Base-by-base conservation (phyloP, 371 early-diverging fungal genomes). In the Mucor piriformis region DNA sequence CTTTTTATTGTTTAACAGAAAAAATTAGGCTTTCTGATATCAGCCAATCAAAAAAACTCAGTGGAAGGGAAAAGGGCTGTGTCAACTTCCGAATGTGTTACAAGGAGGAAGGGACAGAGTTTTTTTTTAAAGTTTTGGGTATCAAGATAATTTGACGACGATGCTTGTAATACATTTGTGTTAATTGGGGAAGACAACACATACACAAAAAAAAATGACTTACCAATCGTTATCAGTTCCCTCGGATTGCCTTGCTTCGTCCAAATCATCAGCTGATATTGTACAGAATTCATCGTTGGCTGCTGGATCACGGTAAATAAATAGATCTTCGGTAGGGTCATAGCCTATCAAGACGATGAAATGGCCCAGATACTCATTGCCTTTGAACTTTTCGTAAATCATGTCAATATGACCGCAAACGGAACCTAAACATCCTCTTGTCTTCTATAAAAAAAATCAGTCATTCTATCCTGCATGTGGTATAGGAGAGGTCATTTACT, bases 171-270 rank as follows among this genome's bases (percentile, higher is more conserved):
- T n/a, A n/a, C n/a, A n/a, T n/a, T n/a, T n/a, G n/a, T n/a, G n/a
- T n/a, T n/a, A n/a, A n/a, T n/a, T n/a, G n/a, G n/a, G 46, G 12
- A 8, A 46, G 18, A 18, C n/a, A 18, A 42, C 8, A 18, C 18
- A 42, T 3, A 42, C 8, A 18, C 8, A 18, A 15, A 24, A 16
- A 15, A 24, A 24, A 37, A 21, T 3, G n/a, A 25, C 29, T 42
- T 75, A 85, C 86, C 83, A 85, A 57, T 92, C 92, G 66, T 86
- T 80, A 68, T 92, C 92, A 23, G 90, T 89, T 16, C 89, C 92
- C 48, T 63, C 68, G 3, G 81, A 67, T 57, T 72, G 72, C 44
- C 89, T 67, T 42, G 92, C 90, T 15, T 46, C 58, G 33, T 92
- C 88, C 49, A 92, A 64, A 20, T 75, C 77, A 20, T 74, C 74